Percentiles rank a stretch among this genome's conserved stretches.
Conservation (phyloP, 257 asterid species). For the Ilex aquifolium region DNA sequence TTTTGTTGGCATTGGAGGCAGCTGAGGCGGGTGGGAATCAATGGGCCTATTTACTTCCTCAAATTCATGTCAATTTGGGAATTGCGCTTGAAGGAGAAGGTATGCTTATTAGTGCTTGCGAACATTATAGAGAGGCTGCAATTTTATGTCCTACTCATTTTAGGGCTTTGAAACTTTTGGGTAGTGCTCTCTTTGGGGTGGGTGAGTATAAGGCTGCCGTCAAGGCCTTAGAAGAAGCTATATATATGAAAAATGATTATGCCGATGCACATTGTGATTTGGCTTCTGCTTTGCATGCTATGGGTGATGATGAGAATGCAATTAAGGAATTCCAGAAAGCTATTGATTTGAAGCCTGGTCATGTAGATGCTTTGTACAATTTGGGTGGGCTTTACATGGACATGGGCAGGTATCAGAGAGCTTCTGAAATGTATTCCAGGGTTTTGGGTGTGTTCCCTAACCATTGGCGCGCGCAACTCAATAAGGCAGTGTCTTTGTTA, state of each 20-base stretch:
- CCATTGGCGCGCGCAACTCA: conserved; percentile 98
- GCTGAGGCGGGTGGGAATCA: conserved; percentile 97
- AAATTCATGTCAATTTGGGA: conserved; percentile 94
- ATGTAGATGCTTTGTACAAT: conserved; percentile 88
- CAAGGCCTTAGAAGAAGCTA: conserved; percentile 97
- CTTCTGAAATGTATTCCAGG: conserved; percentile 95
- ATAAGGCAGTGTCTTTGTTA: conserved; percentile 82
- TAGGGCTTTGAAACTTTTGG: conserved; percentile 89
- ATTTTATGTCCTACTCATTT: conserved; percentile 95
- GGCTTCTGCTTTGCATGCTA: conserved; percentile 94
- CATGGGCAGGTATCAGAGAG: conserved; percentile 97
- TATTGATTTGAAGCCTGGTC: conserved; percentile 94
- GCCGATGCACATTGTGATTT: conserved; percentile 98
- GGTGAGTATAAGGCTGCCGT: conserved; percentile 99
- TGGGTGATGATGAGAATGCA: conserved; percentile 97
- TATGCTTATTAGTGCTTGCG: conserved; percentile 94
- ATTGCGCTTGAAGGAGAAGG: conserved; percentile 97
- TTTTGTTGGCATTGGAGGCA: conserved; percentile 79
- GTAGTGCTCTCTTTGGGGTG: conserved; percentile 96
- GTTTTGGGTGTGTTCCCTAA: conserved; percentile 92
- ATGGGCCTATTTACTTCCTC: conserved; percentile 97
- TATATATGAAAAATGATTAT: conserved; percentile 89
- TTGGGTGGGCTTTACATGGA: conserved; percentile 97
- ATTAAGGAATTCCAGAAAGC: conserved; percentile 98
- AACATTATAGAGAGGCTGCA: conserved; percentile 99